These are phyloP conservation scores for Colletotrichum cordylinicola DNA, from an alignment of 2,329 filamentous ascomycete genomes.

Conservation along the genomic window DNA sequence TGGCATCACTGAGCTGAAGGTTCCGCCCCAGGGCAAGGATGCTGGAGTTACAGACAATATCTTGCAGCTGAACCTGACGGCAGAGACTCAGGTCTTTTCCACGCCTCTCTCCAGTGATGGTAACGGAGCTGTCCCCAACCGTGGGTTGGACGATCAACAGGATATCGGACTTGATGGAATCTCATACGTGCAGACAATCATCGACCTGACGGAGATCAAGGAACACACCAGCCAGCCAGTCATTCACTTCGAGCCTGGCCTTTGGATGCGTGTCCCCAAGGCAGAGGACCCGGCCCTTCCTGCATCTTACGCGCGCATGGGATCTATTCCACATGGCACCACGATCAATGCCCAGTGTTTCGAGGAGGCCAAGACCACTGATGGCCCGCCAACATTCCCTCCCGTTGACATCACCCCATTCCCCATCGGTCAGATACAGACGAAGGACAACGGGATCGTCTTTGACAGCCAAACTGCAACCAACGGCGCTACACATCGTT, in stretches of 20 bases:
- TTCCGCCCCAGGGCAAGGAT: not conserved
- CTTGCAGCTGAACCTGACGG: slow-evolving; percentile 43
- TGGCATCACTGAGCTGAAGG: slow-evolving; percentile 23
- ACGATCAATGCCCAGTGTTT: slow-evolving; percentile 46
- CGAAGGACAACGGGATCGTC: not conserved
- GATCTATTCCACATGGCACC: slow-evolving; percentile 47
- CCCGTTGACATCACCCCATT: slow-evolving; percentile 33
- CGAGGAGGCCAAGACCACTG: slow-evolving; percentile 16
- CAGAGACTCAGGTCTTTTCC: slow-evolving; percentile 37
- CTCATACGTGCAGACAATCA: slow-evolving; percentile 39
- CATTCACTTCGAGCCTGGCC: slow-evolving; percentile 47
- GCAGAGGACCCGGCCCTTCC: slow-evolving; percentile 23
- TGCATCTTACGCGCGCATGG: slow-evolving; percentile 40
- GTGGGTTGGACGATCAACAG: slow-evolving; percentile 35
- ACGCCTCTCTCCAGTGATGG: slow-evolving; percentile 23
- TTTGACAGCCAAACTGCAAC: not conserved
- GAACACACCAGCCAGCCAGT: slow-evolving; percentile 27
- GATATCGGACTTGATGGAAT: slow-evolving; percentile 41
- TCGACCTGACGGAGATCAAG: slow-evolving; percentile 34
- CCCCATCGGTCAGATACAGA: not conserved
- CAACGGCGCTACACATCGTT: slow-evolving; percentile 23
- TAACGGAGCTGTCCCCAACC: slow-evolving; percentile 39
- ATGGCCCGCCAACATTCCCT: slow-evolving; percentile 24
- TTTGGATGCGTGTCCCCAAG: slow-evolving; percentile 44
- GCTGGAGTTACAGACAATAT: slow-evolving; percentile 30